phyloP scores from a whole-genome alignment of 2,329 filamentous ascomycete genomes.

The Dactylellina haptotyla region DNA sequence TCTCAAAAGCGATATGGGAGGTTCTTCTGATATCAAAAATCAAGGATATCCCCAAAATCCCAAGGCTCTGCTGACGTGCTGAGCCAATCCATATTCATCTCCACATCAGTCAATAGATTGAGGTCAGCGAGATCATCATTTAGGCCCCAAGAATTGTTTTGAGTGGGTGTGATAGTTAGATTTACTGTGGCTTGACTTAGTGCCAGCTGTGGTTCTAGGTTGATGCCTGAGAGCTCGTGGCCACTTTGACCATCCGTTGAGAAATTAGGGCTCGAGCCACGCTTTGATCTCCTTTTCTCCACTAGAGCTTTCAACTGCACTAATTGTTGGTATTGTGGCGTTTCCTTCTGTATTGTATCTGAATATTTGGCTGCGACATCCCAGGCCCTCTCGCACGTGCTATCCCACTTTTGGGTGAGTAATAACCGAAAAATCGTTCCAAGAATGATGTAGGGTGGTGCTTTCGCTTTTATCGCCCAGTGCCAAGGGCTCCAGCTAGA shows the following conservation, averaged over 20 bases:
- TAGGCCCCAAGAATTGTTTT: too few relatives aligned
- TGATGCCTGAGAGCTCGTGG: too few relatives aligned
- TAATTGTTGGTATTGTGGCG: not conserved
- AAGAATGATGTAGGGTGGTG: constrained; percentile 22
- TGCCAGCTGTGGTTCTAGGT: too few relatives aligned
- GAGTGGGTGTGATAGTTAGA: too few relatives aligned
- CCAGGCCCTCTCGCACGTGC: constrained; percentile 14
- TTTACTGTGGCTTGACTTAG: too few relatives aligned
- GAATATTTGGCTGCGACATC: constrained; percentile 2
- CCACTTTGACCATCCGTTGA: too few relatives aligned
- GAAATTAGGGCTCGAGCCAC: too few relatives aligned
- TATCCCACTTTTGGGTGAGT: constrained; percentile 11
- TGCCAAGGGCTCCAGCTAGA: constrained; percentile 25
- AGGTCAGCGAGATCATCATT: not conserved
- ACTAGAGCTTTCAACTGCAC: not conserved
- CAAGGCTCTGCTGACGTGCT: not conserved
- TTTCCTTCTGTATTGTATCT: constrained; percentile 5
- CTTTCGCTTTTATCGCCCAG: constrained; percentile 18
- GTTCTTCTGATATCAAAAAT: too few relatives aligned
- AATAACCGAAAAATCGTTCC: constrained; percentile 13
- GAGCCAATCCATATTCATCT: not conserved
- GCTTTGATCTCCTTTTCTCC: not conserved
- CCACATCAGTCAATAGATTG: not conserved
- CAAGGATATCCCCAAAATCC: constrained; percentile 10
- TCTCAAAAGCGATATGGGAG: too few relatives aligned